phyloP scores from a whole-genome alignment of 1,284 basidiomycete species.

The Malassezia sympodialis region DNA sequence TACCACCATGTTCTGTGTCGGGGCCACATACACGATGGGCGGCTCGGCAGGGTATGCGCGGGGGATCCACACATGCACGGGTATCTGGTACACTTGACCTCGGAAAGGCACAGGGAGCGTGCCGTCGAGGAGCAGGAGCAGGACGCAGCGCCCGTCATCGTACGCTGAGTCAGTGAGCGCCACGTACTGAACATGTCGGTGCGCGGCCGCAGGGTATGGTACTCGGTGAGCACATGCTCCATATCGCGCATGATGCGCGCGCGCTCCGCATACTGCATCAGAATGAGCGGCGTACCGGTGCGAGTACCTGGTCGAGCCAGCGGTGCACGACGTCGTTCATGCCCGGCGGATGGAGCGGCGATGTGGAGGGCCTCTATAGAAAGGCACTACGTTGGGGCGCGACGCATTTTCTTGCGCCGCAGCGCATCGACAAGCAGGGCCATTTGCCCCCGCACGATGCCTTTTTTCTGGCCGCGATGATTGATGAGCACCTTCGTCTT shows the following conservation, averaged over 20 bases:
- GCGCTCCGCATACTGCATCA: constrained; percentile 55
- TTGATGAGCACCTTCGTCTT: constrained; percentile 18
- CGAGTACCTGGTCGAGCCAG: constrained; percentile 38
- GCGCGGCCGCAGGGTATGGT: constrained; percentile 67
- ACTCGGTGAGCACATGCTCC: constrained; percentile 57
- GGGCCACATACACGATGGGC: constrained; percentile 85
- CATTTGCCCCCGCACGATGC: constrained; percentile 17
- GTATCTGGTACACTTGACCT: constrained; percentile 77
- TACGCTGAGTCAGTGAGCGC: constrained; percentile 56
- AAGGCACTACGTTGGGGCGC: not conserved
- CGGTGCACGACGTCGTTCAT: constrained; percentile 41
- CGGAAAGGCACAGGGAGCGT: constrained; percentile 77
- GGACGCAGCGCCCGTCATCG: constrained; percentile 83
- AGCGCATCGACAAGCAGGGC: constrained; percentile 14
- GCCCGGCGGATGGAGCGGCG: not conserved
- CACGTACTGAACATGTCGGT: constrained; percentile 69
- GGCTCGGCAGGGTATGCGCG: constrained; percentile 53
- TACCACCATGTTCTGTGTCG: constrained; percentile 84
- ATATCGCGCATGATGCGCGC: constrained; percentile 60
- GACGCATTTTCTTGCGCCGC: not conserved
- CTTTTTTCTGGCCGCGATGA: constrained; percentile 13
- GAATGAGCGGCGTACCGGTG: constrained; percentile 16
- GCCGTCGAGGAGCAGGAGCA: constrained; percentile 80
- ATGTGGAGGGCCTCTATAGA: not conserved
- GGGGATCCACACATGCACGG: constrained; percentile 68